Evolutionary conservation across 805 yeast genomes (phyloP).

Genomic region (Vanderwaltozyma verrucispora): DNA sequence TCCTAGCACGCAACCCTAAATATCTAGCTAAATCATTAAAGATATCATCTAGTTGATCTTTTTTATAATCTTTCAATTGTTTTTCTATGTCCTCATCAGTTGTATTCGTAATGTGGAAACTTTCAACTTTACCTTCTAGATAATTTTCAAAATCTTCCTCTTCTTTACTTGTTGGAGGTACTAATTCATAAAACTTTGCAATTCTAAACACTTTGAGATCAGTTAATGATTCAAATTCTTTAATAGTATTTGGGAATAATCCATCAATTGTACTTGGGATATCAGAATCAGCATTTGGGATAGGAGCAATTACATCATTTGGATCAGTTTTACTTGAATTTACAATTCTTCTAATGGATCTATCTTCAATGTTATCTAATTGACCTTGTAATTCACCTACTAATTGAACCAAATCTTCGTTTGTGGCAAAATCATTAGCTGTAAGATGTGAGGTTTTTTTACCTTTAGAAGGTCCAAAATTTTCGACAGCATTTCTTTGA

Average conservation of each 20-base stretch:
- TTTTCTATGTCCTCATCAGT: conserved; percentile 22
- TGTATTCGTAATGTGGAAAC: conserved; percentile 30
- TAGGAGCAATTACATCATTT: conserved; percentile 46
- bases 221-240: conserved; percentile 39
- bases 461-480: conserved; percentile 12
- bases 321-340: conserved; percentile 42
- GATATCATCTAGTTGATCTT: conserved; percentile 42
- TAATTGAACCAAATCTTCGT: conserved; percentile 75
- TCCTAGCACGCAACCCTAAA: conserved; percentile 51
- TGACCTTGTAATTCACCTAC: conserved; percentile 89
- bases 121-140: conserved; percentile 39
- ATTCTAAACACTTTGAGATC: conserved; percentile 41
- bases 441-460: conserved; percentile 7
- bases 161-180: conserved; percentile 54
- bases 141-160: conserved; percentile 41
- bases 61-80: conserved; percentile 27
- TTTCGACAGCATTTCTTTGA: conserved; percentile 34
- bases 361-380: conserved; percentile 65
- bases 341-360: conserved; percentile 59
- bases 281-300: conserved; percentile 74
- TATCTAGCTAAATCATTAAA: conserved; percentile 59
- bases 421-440: conserved; percentile 57
- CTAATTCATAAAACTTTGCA: conserved; percentile 64
- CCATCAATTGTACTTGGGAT: conserved; percentile 19
- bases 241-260: conserved; percentile 48